Evolutionary conservation across 1,284 basidiomycete species (phyloP), one percentile per base, ranked within the genome.

Genomic region (Fomitopsis betulina): DNA sequence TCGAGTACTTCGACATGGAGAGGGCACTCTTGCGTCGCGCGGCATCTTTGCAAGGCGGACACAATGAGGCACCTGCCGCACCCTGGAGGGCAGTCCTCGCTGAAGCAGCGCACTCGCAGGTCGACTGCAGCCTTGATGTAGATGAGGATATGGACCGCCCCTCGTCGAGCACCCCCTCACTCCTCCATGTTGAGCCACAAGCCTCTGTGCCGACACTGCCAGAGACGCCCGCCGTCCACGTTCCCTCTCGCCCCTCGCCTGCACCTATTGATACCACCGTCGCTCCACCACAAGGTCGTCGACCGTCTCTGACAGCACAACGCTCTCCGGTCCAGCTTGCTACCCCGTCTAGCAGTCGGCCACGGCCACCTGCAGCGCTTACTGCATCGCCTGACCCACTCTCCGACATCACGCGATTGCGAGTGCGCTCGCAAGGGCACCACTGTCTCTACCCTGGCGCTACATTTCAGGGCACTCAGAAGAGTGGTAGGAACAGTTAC

Each of bases 321-420:
- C 61, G 54, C 19, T 58, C 63, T 21, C 40, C 60, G 40, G 45
- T 60, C 49, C 45, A 62, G 32, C 61, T 58, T 54, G 52, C 65
- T 21, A 49, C 61, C 19, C 59, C 66, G 12, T 66, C 65, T 25
- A 54, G 54, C 56, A 66, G 63, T 64, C 67, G 61, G 58, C 49
- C 60, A 43, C 61, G 53, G 51, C 40, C 58, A 43, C 60, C 61
- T 40, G 53, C 57, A 19, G 40, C 58, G 32, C 49, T 63, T 40
- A 60, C 65, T 4, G 58, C 63, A 17, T 65, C 70, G 21, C 77
- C 79, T 12, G 84, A 87, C 66, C 93, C 76, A 43, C 80, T 78
- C 60, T 68, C 82, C 56, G 93, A 94, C 68, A 87, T 94, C 56
- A 90, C 89, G 50, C 83, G 83, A 25, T 72, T 91, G 40, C 84